phyloP scores from a whole-genome alignment of 2,329 filamentous ascomycete genomes.

The Diaporthe nobilis region DNA sequence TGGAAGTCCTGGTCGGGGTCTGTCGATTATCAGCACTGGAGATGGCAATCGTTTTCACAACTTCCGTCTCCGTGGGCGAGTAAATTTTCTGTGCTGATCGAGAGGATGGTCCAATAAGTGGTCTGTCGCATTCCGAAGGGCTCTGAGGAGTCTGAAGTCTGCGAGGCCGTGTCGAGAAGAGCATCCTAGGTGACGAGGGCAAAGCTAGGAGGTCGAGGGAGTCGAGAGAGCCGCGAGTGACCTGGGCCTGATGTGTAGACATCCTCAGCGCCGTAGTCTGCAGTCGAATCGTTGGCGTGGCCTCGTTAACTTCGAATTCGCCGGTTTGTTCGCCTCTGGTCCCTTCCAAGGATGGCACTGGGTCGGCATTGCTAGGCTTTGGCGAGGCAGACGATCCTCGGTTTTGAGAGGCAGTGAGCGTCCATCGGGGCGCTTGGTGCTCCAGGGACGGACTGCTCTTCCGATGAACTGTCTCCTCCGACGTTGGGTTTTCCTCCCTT shows the following conservation, averaged over 20 bases:
- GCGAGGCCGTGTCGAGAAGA: constrained; percentile 32
- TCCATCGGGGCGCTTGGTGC: constrained; percentile 1
- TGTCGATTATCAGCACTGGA: neutral
- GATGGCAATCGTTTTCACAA: neutral
- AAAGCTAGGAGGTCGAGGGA: constrained; percentile 7
- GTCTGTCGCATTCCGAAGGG: neutral
- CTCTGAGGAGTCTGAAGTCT: constrained; percentile 1
- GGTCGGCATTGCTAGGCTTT: constrained; percentile 6
- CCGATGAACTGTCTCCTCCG: constrained; percentile 41
- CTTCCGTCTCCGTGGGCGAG: neutral
- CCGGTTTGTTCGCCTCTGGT: neutral
- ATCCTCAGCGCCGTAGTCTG: neutral
- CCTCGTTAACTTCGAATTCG: neutral
- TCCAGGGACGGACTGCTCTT: constrained; percentile 32
- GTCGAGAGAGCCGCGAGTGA: constrained; percentile 10
- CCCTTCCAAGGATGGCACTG: constrained; percentile 7
- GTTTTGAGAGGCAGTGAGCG: constrained; percentile 31
- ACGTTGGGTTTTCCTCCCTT: constrained; percentile 44
- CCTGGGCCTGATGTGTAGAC: neutral
- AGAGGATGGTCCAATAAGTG: neutral
- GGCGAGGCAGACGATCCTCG: constrained; percentile 25
- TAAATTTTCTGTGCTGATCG: neutral
- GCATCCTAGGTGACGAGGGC: constrained; percentile 16
- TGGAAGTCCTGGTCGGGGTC: neutral
- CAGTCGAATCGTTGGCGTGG: neutral